Conservation (phyloP, 148 eudicot genomes). For the Rhododendron ovatum region DNA sequence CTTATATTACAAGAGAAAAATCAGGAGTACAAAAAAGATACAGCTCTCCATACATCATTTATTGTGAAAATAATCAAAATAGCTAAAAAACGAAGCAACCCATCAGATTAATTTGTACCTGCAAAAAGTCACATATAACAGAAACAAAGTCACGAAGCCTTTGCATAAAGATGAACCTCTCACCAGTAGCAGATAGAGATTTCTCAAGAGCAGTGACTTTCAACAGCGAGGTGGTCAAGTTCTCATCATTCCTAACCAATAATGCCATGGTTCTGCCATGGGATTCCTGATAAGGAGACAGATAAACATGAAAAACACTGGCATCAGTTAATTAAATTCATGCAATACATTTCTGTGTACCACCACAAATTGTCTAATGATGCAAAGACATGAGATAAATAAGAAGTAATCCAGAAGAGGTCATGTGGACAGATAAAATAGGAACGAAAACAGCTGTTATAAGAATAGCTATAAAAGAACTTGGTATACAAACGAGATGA, state of each 20-base stretch:
- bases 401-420: neutral
- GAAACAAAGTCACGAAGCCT: conserved; percentile 94
- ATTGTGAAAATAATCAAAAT: neutral
- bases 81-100: conserved; percentile 6
- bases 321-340: neutral
- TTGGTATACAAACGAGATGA: neutral
- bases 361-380: neutral
- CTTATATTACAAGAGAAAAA: neutral
- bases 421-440: neutral
- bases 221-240: conserved; percentile 54
- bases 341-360: neutral
- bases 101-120: conserved; percentile 55
- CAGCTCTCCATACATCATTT: neutral
- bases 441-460: neutral
- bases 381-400: neutral
- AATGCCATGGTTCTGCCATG: conserved; percentile 61
- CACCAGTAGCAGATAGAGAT: conserved; percentile 70
- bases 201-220: conserved; percentile 64
- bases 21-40: neutral
- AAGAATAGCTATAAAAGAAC: neutral
- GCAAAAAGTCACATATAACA: conserved; percentile 88
- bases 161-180: conserved; percentile 98
- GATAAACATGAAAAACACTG: neutral
- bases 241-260: conserved; percentile 62
- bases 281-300: conserved; percentile 55